phyloP scores from a whole-genome alignment of 2,329 filamentous ascomycete genomes.

The Aspergillus japonicus region DNA sequence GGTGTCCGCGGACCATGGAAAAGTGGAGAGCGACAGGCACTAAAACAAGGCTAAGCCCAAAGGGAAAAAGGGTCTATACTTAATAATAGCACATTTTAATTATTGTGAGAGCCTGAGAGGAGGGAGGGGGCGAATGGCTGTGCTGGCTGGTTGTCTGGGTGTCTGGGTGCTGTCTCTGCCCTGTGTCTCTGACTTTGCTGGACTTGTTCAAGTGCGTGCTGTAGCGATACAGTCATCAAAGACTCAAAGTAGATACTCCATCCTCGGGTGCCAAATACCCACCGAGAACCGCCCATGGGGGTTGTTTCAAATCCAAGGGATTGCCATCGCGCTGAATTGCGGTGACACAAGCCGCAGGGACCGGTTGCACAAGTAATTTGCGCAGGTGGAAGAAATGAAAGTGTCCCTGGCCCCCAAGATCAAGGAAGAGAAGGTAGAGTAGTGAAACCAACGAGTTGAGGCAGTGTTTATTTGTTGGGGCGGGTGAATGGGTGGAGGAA shows the following conservation, averaged over 20 bases:
- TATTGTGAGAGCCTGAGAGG: too few species aligned
- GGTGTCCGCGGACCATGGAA: neutral
- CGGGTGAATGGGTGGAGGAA: neutral
- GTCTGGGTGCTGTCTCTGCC: too few species aligned
- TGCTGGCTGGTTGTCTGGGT: neutral
- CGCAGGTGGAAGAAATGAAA: neutral
- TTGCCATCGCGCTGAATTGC: neutral
- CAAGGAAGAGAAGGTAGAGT: neutral
- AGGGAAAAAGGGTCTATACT: neutral
- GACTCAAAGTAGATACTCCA: too few species aligned
- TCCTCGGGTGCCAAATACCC: neutral
- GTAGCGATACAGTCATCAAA: too few species aligned
- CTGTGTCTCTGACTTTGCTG: neutral
- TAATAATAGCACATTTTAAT: neutral
- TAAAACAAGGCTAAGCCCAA: neutral
- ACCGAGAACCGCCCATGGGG: neutral
- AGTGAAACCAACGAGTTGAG: slow-evolving; percentile 4
- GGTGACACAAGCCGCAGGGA: neutral
- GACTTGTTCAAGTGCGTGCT: neutral
- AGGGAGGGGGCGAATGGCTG: neutral
- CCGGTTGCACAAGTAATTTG: neutral
- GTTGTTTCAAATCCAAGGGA: neutral
- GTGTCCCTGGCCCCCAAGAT: slow-evolving; percentile 1
- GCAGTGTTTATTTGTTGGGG: neutral
- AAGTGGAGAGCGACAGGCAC: neutral